phyloP scores from a whole-genome alignment of 2,329 filamentous ascomycete genomes.

The Ophiocordyceps camponoti-leonardi region DNA sequence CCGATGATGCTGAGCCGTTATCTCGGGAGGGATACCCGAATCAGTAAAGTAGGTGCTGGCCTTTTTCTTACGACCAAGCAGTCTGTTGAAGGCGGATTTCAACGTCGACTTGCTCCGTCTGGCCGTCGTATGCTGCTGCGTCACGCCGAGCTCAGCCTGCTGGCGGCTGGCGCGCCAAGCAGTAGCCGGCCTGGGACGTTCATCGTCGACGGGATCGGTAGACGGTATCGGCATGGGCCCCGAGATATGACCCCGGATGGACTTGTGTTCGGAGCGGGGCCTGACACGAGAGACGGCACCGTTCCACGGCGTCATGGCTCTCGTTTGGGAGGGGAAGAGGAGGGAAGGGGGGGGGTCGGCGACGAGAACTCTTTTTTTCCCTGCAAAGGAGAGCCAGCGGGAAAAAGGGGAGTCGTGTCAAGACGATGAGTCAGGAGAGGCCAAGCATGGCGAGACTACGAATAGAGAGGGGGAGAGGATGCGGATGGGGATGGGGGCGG shows the following conservation, averaged over 20 bases:
- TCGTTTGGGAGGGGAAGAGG: neutral
- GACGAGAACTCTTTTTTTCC: too few relatives aligned
- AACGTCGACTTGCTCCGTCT: constrained; percentile 39
- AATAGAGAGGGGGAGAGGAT: too few relatives aligned
- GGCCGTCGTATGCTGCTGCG: constrained; percentile 7
- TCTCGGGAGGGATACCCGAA: neutral
- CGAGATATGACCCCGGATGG: constrained; percentile 43
- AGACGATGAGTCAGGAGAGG: too few relatives aligned
- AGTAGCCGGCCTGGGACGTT: constrained; percentile 30
- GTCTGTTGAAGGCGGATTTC: constrained; percentile 33
- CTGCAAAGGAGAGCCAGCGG: too few relatives aligned
- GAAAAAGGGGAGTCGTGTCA: too few relatives aligned
- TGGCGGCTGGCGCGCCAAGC: neutral
- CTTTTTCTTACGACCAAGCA: constrained; percentile 41
- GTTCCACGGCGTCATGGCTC: constrained; percentile 23
- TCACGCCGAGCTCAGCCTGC: constrained; percentile 1
- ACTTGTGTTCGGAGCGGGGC: constrained; percentile 17
- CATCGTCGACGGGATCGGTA: constrained; percentile 27
- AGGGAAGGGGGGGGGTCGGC: neutral
- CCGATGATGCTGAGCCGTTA: constrained; percentile 18
- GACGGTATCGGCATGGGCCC: constrained; percentile 39
- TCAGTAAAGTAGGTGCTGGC: neutral
- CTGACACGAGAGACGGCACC: constrained; percentile 11
- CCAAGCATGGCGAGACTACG: too few relatives aligned
- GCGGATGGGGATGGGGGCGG: too few relatives aligned